These are phyloP conservation scores for Emergomyces orientalis DNA, from an alignment of 2,329 filamentous ascomycete genomes.

Conservation along the genomic window DNA sequence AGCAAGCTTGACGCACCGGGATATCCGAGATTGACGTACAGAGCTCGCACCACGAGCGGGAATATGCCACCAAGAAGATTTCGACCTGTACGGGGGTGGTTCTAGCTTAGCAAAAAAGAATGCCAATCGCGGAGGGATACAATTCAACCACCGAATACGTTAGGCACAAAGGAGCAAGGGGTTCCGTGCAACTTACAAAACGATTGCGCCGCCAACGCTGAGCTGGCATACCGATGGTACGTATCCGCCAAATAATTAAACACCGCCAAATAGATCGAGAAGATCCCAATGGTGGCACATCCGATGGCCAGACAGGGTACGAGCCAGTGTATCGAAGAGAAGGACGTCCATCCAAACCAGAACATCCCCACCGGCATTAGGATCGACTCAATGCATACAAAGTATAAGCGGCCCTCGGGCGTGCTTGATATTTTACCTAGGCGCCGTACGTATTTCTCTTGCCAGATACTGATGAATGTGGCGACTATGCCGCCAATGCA, in stretches of 20 bases:
- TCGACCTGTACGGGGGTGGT: conserved; percentile 36
- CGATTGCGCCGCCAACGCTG: conserved; percentile 74
- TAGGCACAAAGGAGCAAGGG: too few relatives aligned
- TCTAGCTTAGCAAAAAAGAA: not conserved
- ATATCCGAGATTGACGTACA: conserved; percentile 66
- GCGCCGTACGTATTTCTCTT: conserved; percentile 55
- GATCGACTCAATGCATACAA: conserved; percentile 64
- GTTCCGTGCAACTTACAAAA: conserved; percentile 48
- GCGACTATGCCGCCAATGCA: conserved; percentile 57
- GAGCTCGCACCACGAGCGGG: conserved; percentile 61
- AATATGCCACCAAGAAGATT: conserved; percentile 77
- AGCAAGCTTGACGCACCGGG: conserved; percentile 63
- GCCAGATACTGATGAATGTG: conserved; percentile 59
- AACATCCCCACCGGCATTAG: conserved; percentile 73
- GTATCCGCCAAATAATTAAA: conserved; percentile 91
- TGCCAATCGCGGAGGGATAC: not conserved
- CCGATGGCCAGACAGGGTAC: conserved; percentile 60
- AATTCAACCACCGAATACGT: not conserved
- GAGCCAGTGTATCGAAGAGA: conserved; percentile 58
- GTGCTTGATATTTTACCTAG: conserved; percentile 39
- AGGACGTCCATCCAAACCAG: conserved; percentile 66
- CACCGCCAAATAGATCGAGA: conserved; percentile 73
- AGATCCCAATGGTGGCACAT: conserved; percentile 76
- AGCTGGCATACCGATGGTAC: conserved; percentile 76
- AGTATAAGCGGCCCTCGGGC: conserved; percentile 74